Evolutionary conservation across 257 asterid species (phyloP).

Genomic region (Lycium barbarum): DNA sequence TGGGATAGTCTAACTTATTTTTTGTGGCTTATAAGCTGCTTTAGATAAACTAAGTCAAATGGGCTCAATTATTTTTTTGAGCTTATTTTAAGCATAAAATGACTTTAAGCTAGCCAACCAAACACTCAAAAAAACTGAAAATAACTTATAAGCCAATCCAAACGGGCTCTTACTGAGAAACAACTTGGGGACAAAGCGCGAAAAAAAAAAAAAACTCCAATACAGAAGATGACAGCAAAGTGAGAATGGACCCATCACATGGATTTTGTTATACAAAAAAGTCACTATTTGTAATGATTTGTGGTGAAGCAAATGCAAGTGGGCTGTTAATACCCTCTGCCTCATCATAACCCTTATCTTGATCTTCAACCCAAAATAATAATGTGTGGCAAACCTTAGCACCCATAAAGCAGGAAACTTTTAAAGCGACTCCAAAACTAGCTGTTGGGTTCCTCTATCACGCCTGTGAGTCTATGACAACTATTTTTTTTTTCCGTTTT

Average conservation of each 20-base stretch:
- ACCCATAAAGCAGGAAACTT: background rate
- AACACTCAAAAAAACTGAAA: too few relatives aligned
- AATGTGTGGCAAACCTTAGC: conserved; percentile 8
- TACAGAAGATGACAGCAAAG: background rate
- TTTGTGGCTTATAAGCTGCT: too few relatives aligned
- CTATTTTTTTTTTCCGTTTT: background rate
- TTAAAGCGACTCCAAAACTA: background rate
- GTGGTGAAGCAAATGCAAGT: background rate
- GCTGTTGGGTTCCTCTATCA: background rate
- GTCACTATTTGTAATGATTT: conserved; percentile 2
- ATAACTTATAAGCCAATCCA: too few relatives aligned
- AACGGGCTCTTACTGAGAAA: background rate
- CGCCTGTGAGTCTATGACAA: background rate
- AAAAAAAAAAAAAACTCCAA: background rate
- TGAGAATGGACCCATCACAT: background rate
- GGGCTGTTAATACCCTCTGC: background rate
- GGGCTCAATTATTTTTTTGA: too few relatives aligned
- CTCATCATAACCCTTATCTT: background rate
- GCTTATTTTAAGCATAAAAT: too few relatives aligned
- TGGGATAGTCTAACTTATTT: too few relatives aligned
- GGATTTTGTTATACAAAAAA: background rate
- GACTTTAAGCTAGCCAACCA: too few relatives aligned
- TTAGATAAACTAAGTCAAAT: too few relatives aligned
- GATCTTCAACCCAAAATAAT: background rate
- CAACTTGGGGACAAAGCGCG: background rate